Evolutionary conservation across 129 eudicot genomes (phyloP).

Genomic region (Artemisia tridentata): DNA sequence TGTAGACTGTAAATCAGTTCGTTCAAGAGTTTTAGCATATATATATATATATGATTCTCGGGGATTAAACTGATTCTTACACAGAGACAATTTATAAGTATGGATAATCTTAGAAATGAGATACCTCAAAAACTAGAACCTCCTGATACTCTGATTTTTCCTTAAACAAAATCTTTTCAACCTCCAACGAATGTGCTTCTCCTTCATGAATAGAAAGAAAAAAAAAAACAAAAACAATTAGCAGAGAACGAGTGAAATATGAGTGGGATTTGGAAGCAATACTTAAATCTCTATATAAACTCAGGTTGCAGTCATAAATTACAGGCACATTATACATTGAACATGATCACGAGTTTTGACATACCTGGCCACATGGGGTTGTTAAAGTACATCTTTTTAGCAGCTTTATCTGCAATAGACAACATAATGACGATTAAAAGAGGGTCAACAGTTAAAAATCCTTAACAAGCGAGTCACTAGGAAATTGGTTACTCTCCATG

Average conservation of each 20-base stretch:
- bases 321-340: no score
- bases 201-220: conserved; percentile 43
- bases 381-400: conserved; percentile 64
- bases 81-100: neutral
- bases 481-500: neutral
- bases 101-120: neutral
- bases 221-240: neutral
- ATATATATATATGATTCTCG: neutral
- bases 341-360: neutral
- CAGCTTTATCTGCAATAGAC: conserved; percentile 40
- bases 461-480: neutral
- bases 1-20: conserved; percentile 55
- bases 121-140: conserved; percentile 89
- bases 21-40: conserved; percentile 3
- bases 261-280: neutral
- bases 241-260: no score
- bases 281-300: neutral
- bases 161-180: conserved; percentile 67
- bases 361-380: conserved; percentile 99
- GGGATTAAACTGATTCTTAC: neutral
- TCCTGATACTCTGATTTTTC: conserved; percentile 85
- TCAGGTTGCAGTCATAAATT: neutral
- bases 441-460: conserved; percentile 4
- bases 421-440: conserved; percentile 5
- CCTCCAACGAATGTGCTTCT: conserved; percentile 90